phyloP scores from a whole-genome alignment of 306 rosid genomes.

The Adenanthera pavonina region DNA sequence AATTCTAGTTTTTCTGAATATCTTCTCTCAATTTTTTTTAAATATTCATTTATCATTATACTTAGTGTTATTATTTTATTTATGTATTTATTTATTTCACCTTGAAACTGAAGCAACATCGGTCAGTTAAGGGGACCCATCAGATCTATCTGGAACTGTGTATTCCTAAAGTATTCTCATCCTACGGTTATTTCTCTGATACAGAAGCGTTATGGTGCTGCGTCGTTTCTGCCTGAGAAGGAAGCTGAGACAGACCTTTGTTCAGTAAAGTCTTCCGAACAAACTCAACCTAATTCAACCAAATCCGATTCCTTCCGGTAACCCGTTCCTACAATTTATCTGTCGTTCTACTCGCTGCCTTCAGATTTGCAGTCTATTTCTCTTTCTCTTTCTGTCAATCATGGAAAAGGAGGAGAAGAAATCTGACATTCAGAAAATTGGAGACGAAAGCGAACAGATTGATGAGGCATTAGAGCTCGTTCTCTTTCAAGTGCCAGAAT shows the following conservation, averaged over 20 bases:
- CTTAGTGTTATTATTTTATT: background rate
- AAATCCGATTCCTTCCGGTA: constrained; percentile 29
- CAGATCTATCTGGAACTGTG: constrained; percentile 17
- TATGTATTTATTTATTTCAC: background rate
- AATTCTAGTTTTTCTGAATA: constrained; percentile 10
- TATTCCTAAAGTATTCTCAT: constrained; percentile 11
- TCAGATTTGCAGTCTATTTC: constrained; percentile 39
- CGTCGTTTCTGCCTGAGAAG: constrained; percentile 50
- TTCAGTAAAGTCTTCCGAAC: constrained; percentile 4
- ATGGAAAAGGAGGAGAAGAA: constrained; percentile 69
- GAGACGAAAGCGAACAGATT: constrained; percentile 54
- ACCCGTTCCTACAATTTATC: constrained; percentile 24
- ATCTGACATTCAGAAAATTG: constrained; percentile 50
- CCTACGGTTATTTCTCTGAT: constrained; percentile 31
- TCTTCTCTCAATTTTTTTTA: constrained; percentile 3
- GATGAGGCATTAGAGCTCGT: constrained; percentile 88
- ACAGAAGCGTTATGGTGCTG: constrained; percentile 34
- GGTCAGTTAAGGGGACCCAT: background rate
- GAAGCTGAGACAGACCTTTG: constrained; percentile 40
- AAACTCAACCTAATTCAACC: constrained; percentile 33
- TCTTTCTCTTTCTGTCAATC: constrained; percentile 36
- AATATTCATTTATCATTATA: background rate
- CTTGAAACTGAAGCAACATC: constrained; percentile 41
- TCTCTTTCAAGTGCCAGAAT: constrained; percentile 91
- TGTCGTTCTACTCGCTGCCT: constrained; percentile 19